phyloP scores from a whole-genome alignment of 2,329 filamentous ascomycete genomes.

The Chaetomium strumarium region DNA sequence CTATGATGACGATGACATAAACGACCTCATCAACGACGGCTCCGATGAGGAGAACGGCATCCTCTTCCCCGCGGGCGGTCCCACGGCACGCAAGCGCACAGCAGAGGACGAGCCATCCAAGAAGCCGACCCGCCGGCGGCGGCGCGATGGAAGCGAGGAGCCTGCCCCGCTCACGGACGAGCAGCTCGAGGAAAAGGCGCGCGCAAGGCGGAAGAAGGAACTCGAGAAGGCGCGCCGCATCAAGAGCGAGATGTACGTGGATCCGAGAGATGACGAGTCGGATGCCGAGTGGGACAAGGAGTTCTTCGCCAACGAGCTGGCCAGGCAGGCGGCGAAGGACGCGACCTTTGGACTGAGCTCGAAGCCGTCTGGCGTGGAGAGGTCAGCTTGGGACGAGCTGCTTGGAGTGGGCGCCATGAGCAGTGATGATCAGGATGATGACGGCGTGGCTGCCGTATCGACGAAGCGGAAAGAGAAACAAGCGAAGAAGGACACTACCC shows the following conservation, averaged over 20 bases:
- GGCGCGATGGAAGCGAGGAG: constrained; percentile 32
- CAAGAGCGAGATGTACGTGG: constrained; percentile 79
- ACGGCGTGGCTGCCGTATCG: not conserved
- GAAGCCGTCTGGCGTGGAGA: constrained; percentile 15
- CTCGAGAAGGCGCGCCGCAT: constrained; percentile 71
- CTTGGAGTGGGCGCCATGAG: constrained; percentile 12
- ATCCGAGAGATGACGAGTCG: constrained; percentile 82
- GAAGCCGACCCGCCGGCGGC: constrained; percentile 50
- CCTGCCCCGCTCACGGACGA: constrained; percentile 39
- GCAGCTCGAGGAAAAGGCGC: constrained; percentile 58
- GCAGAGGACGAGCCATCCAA: constrained; percentile 53
- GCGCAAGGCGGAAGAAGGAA: constrained; percentile 59
- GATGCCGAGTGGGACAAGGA: constrained; percentile 64
- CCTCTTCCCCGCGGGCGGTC: constrained; percentile 64
- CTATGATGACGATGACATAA: constrained; percentile 62
- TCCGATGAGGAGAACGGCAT: constrained; percentile 45
- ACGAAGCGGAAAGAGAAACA: constrained; percentile 23
- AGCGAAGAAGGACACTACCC: not conserved
- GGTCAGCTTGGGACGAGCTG: constrained; percentile 21
- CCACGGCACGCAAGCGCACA: constrained; percentile 49
- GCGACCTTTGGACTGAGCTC: constrained; percentile 26
- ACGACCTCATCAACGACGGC: constrained; percentile 40
- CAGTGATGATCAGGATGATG: constrained; percentile 15
- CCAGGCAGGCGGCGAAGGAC: constrained; percentile 46
- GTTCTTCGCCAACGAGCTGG: constrained; percentile 74